Evolutionary conservation across 2,329 filamentous ascomycete species (phyloP).

Genomic region (Diaporthe sp.): DNA sequence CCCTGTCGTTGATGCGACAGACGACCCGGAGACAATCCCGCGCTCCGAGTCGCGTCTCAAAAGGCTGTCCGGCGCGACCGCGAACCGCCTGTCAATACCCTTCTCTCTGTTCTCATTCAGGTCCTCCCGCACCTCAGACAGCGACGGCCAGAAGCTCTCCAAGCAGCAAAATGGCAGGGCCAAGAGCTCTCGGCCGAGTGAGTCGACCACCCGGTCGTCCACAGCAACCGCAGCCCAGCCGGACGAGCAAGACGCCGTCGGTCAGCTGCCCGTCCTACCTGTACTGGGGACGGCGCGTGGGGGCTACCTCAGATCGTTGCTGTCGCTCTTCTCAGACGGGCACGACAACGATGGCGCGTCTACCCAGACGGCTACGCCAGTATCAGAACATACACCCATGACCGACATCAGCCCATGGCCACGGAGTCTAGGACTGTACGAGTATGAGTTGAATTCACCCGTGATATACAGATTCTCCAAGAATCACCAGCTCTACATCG

Average conservation of each 20-base stretch:
- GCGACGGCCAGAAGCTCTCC: slow-evolving; percentile 6
- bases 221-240: neutral
- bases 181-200: slow-evolving; percentile 26
- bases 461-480: slow-evolving; percentile 28
- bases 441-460: slow-evolving; percentile 15
- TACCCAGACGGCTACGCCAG: slow-evolving; percentile 3
- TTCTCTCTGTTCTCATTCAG: slow-evolving; percentile 23
- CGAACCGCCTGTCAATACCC: slow-evolving; percentile 21
- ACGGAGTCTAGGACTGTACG: slow-evolving; percentile 1
- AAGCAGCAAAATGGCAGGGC: slow-evolving; percentile 3
- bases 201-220: slow-evolving; percentile 22
- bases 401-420: slow-evolving; percentile 7
- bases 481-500: slow-evolving; percentile 26
- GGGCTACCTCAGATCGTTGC: slow-evolving; percentile 34
- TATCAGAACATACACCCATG: slow-evolving; percentile 12
- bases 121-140: slow-evolving; percentile 6
- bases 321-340: slow-evolving; percentile 20
- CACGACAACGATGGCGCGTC: neutral
- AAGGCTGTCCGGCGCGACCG: slow-evolving; percentile 15
- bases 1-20: slow-evolving; percentile 2
- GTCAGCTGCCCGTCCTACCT: neutral
- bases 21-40: slow-evolving; percentile 1
- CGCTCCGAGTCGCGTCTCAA: slow-evolving; percentile 30
- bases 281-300: slow-evolving; percentile 26
- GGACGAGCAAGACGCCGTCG: slow-evolving; percentile 14